phyloP scores from a whole-genome alignment of 2,329 filamentous ascomycete species.

The Alternaria consortialis region DNA sequence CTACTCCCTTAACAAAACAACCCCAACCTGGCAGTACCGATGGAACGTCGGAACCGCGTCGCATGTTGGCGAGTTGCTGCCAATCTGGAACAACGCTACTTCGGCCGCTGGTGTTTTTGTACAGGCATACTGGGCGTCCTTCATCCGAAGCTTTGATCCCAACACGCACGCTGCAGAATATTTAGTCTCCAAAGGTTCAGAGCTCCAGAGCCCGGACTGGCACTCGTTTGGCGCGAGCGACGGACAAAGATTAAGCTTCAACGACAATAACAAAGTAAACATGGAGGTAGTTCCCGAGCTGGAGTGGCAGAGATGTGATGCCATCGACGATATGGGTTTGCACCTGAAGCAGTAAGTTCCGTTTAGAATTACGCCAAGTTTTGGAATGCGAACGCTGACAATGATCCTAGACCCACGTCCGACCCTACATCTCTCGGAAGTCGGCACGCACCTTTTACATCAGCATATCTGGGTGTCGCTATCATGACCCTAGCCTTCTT shows the following conservation, averaged over 20 bases:
- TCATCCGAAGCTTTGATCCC: constrained; percentile 52
- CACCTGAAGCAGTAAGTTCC: constrained; percentile 43
- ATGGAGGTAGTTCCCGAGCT: constrained; percentile 40
- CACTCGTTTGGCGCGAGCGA: constrained; percentile 30
- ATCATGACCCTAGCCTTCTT: constrained; percentile 15
- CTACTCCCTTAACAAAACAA: constrained; percentile 38
- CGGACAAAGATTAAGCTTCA: constrained; percentile 38
- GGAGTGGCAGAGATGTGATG: constrained; percentile 34
- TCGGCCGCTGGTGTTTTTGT: constrained; percentile 41
- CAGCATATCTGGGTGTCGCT: constrained; percentile 9
- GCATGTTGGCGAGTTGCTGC: constrained; percentile 49
- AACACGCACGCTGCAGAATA: constrained; percentile 49
- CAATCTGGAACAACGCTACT: constrained; percentile 52
- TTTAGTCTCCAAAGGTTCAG: constrained; percentile 20
- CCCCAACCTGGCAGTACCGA: constrained; percentile 57
- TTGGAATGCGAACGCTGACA: constrained; percentile 19
- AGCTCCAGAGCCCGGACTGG: constrained; percentile 40
- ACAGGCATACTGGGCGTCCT: constrained; percentile 57
- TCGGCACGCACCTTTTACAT: constrained; percentile 12
- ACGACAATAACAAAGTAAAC: constrained; percentile 36
- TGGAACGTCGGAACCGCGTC: constrained; percentile 57
- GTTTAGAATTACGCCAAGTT: constrained; percentile 5
- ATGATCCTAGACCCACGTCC: constrained; percentile 1
- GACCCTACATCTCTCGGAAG: constrained; percentile 11
- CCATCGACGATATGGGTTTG: constrained; percentile 39